Evolutionary conservation across 1,284 basidiomycete species (phyloP).

Genomic region (Naganishia cerealis): DNA sequence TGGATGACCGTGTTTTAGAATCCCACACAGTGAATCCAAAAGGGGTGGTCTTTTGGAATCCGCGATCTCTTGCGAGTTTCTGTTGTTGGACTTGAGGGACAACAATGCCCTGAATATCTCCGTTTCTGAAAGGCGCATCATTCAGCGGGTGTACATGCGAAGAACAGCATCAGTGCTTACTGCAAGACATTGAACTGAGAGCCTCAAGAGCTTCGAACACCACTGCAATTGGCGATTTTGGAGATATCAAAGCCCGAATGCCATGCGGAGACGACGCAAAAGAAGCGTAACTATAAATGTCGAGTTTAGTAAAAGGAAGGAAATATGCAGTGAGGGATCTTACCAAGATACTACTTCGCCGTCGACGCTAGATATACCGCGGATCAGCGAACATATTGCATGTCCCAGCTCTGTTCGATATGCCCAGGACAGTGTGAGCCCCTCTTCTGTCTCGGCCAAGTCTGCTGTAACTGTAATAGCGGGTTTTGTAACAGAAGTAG

Average conservation of each 20-base stretch:
- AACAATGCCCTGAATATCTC: slow-evolving; percentile 17
- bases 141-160: neutral
- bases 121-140: neutral
- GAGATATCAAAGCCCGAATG: slow-evolving; percentile 1
- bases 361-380: slow-evolving; percentile 3
- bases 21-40: slow-evolving; percentile 10
- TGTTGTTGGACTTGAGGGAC: slow-evolving; percentile 10
- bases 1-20: slow-evolving; percentile 21
- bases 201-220: slow-evolving; percentile 15
- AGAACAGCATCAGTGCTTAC: neutral
- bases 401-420: slow-evolving; percentile 3
- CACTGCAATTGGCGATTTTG: slow-evolving; percentile 13
- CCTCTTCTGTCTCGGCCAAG: neutral
- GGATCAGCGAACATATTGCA: slow-evolving; percentile 9
- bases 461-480: neutral
- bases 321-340: neutral
- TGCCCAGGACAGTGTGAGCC: slow-evolving; percentile 4
- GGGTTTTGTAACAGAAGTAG: neutral
- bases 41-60: slow-evolving; percentile 16
- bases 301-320: neutral
- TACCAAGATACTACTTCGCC: slow-evolving; percentile 5
- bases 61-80: slow-evolving; percentile 5
- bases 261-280: slow-evolving; percentile 20
- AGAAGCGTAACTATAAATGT: neutral
- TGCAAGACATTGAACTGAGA: slow-evolving; percentile 5